Base-by-base conservation (phyloP, 139 green algal genomes). In the Picochlorum sp. region DNA sequence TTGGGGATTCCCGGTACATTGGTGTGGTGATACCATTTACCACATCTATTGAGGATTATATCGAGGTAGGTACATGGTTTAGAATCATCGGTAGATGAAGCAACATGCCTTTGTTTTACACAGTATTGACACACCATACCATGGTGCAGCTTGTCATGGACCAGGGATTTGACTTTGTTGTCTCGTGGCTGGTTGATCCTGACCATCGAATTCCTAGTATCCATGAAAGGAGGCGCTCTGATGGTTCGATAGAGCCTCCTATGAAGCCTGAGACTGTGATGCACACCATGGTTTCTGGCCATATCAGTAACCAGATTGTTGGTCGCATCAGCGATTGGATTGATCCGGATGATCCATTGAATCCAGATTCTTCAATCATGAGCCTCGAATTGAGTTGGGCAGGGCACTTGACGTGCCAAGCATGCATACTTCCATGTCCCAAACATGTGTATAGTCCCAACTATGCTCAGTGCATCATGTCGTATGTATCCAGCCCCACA, bases 111-210 rank as follows among this genome's bases (percentile, higher is more conserved):
- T 14, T 24, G 3, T 23, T 21, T n/a, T n/a, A n/a, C n/a, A n/a
- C n/a, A n/a, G n/a, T n/a, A n/a, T n/a, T 54, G 47, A 54, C 47
- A 18, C 47, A 54, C 16, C 8, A 5, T 54, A 3, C 18, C 11
- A 20, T 20, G 11, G 47, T 65, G 51, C 82, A 92, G 87, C 66
- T 71, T 30, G 50, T 75, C 9, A 60, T 88, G 21, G 31, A 75
- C 2, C 81, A 79, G 44, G 92, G 90, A 3, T 96, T 97, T 61
- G 92, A 98, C 69, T 98, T 97, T 72, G 47, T 95, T 1, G 67
- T 94, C 8, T 69, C 79, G 4, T 88, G 89, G 0, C 73, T 98
- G 26, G 79, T 86, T 57, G 72, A 79, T 15, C 77, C 80, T 58
- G 69, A 18, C 76, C 70, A 18, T 70, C 71, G 6, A 41, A 41